Conservation (phyloP, 345 rosid genomes). For the Eucalyptus paniculata region DNA sequence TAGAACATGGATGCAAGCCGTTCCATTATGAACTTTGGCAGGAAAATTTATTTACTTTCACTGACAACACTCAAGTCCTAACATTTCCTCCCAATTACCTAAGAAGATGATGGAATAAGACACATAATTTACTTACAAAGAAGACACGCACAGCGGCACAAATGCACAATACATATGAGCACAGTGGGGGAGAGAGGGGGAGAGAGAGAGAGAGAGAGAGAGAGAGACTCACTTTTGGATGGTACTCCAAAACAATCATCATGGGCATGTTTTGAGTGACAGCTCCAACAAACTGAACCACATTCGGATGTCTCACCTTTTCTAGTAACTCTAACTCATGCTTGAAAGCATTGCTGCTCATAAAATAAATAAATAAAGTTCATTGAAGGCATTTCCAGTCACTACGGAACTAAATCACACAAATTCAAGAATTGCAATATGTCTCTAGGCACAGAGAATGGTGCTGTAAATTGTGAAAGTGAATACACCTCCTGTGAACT, state of each 20-base stretch:
- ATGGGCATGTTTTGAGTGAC: conserved; percentile 93
- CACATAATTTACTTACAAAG: background rate
- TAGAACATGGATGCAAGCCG: background rate
- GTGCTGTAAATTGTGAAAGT: background rate
- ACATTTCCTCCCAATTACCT: background rate
- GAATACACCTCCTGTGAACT: background rate
- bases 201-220: background rate
- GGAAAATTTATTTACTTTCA: background rate
- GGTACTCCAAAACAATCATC: conserved; percentile 91
- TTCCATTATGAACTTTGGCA: background rate
- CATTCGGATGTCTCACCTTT: conserved; percentile 93
- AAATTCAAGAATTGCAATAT: background rate
- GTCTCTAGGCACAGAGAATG: background rate
- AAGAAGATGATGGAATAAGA: background rate
- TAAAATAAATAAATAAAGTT: background rate
- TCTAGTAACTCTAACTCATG: conserved; percentile 75
- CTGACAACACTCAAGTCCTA: background rate
- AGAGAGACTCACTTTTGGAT: conserved; percentile 54
- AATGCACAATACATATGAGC: background rate
- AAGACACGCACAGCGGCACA: background rate
- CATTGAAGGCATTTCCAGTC: background rate
- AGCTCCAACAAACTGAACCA: conserved; percentile 97
- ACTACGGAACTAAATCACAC: background rate
- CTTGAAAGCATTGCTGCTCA: conserved; percentile 67
- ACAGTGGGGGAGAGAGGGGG: background rate